These are phyloP conservation scores for Hortiboletus flavorubellus DNA, from an alignment of 768 basidiomycete species.

Conservation along the genomic window DNA sequence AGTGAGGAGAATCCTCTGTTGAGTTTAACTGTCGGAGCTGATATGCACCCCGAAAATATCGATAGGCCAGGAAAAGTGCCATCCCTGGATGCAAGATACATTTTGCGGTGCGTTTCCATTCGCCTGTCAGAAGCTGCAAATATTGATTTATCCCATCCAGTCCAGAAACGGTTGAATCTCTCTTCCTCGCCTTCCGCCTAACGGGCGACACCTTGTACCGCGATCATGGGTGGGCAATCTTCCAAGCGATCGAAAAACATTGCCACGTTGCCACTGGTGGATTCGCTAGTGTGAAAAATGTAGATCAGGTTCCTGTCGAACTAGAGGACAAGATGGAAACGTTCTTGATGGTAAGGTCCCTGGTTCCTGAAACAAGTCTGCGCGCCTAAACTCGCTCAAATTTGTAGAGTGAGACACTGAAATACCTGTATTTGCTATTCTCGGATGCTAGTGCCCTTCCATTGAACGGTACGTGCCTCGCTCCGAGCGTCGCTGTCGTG, in stretches of 20 bases:
- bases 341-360: constrained; percentile 71
- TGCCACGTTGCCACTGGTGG: constrained; percentile 77
- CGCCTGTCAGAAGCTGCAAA: neutral
- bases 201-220: constrained; percentile 84
- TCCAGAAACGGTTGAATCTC: constrained; percentile 92
- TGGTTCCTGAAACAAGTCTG: neutral
- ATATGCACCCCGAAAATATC: neutral
- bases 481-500: neutral
- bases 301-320: constrained; percentile 67
- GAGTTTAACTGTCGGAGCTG: neutral
- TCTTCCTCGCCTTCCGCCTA: constrained; percentile 88
- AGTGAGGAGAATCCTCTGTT: constrained; percentile 36
- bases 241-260: constrained; percentile 83
- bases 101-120: constrained; percentile 60
- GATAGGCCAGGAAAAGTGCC: constrained; percentile 24
- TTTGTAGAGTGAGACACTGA: constrained; percentile 77
- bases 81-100: constrained; percentile 86
- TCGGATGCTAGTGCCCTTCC: constrained; percentile 70
- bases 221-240: constrained; percentile 83
- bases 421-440: constrained; percentile 89
- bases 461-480: constrained; percentile 56
- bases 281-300: constrained; percentile 80
- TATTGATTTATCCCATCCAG: constrained; percentile 34
- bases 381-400: neutral
- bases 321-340: constrained; percentile 94